A percentile compares a stretch with the other conserved stretches of the same genome.
Evolutionary conservation across 2,329 filamentous ascomycete genomes (phyloP).

Genomic region (Penicillium frequentans): DNA sequence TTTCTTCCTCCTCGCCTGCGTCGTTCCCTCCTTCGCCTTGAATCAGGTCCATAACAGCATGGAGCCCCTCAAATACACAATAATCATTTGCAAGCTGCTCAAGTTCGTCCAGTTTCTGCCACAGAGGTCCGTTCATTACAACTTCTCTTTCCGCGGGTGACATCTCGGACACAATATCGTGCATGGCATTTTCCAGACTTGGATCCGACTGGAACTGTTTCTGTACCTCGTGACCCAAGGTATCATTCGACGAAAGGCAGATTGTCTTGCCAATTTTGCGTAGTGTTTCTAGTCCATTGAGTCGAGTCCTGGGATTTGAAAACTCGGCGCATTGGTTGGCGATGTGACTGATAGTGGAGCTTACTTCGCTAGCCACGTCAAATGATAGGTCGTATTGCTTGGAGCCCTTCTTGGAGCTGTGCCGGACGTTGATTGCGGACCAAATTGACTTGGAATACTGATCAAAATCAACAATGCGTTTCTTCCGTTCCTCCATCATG

Average conservation of each 20-base stretch:
- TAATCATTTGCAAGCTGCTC: not conserved
- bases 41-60: not conserved
- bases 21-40: not conserved
- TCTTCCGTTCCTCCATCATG: not conserved
- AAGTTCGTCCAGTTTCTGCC: conserved; percentile 15
- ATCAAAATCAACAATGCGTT: not conserved
- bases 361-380: conserved; percentile 1
- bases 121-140: not conserved
- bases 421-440: conserved; percentile 13
- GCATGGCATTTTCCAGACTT: conserved; percentile 14
- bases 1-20: too few relatives aligned
- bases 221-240: conserved; percentile 14
- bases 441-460: conserved; percentile 2
- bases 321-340: conserved; percentile 2
- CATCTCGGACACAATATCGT: conserved; percentile 11
- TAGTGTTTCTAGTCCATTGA: conserved; percentile 17
- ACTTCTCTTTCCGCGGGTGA: conserved; percentile 1
- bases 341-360: conserved; percentile 2
- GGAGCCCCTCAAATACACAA: conserved; percentile 2
- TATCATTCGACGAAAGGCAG: conserved; percentile 3
- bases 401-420: not conserved
- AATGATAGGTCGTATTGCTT: conserved; percentile 6
- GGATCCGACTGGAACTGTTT: conserved; percentile 6
- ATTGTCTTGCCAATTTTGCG: conserved; percentile 22
- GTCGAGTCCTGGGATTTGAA: conserved; percentile 6